Base-by-base conservation (phyloP, 2,329 filamentous ascomycete species). In the Niveomyces coronatus region DNA sequence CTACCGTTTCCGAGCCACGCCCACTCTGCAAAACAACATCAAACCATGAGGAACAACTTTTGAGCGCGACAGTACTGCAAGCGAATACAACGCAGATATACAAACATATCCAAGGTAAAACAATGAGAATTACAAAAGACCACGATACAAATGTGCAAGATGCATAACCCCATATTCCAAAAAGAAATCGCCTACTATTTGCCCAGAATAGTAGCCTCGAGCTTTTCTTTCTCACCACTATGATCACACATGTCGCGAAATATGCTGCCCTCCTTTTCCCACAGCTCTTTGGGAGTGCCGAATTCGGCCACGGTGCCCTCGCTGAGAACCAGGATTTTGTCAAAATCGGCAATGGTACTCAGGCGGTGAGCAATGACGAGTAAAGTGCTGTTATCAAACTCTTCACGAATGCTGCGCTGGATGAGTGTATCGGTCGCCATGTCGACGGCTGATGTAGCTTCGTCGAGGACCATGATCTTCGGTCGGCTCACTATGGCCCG, bases 381-480 rank as follows among this genome's bases (percentile, higher is more conserved):
- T 19, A 86, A 61, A 1, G 82, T 85, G 28, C 71, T 73, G 44
- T 74, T 74, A 0, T 67, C 74, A 45, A 85, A 85, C 53, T 85
- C 79, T 50, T 82, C 75, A 16, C 81, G 69, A 47, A 87, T 85
- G 35, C 70, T 76, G 5, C 77, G 70, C 60, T 87, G 82, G 49
- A 87, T 87, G 18, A 85, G 68, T 1, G 70, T 63, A 53, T 88
- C 83, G 0, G 83, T 87, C 28, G 70, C 65, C 78, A 85, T 85
- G 55, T 87, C 83, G 3, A 88, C 82, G 0, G 83, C 82, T 3
- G 74, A 80, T 0, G 84, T 89, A 1, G 84, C 83, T 60, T 88
- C 83, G 53, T 89, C 83, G 1, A 88, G 70, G 2, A 88, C 76
- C 73, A 89, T 82, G 48, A 89, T 76, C 52, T 82, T 81, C 3